Base-by-base conservation (phyloP, 305 asterid genomes). In the Fraxinus baroniana region DNA sequence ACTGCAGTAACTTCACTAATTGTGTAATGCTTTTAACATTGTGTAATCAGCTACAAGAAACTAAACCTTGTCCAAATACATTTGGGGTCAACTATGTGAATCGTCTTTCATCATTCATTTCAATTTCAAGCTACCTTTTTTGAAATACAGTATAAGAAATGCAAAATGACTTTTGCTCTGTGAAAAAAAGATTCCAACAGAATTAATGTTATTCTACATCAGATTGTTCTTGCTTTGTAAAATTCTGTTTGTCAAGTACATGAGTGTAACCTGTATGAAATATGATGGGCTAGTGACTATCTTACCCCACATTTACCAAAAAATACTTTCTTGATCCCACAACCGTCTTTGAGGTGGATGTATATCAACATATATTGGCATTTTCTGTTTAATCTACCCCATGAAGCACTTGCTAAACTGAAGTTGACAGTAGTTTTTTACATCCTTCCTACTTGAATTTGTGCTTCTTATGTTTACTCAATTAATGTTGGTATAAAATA, bases 301-400 rank as follows among this genome's bases (percentile, higher is more conserved):
- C 28, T 39, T 30, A 37, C 4, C 52, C 28, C 28, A 28, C 74
- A 55, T 33, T 80, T n/a, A 18, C 55, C 15, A 78, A n/a, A 20
- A 32, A 32, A 39, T 72, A 1, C 35, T 13, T 73, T 12, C 17
- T 81, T 74, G 66, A 74, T 37, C 76, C 57, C 26, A 15, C 62
- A 6, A 57, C 44, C 30, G 76, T 74, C 33, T 81, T 64, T 64
- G 73, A 24, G 35, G 73, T 64, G 73, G 73, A 22, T 26, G 10
- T 24, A 24, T 64, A 64, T 12, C n/a, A 64, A 22, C 35, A 30
- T 60, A 3, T 24, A 64, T 74, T 76, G 33, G 13, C 28, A 20
- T 71, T 64, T 78, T 64, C 74, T 77, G 73, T 75, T 78, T 44
- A n/a, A 28, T 82, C 18, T 68, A 44, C 72, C 37, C 62, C 30